Conservation (phyloP, 371 early-diverging fungal genomes). For the Mucor sp. region DNA sequence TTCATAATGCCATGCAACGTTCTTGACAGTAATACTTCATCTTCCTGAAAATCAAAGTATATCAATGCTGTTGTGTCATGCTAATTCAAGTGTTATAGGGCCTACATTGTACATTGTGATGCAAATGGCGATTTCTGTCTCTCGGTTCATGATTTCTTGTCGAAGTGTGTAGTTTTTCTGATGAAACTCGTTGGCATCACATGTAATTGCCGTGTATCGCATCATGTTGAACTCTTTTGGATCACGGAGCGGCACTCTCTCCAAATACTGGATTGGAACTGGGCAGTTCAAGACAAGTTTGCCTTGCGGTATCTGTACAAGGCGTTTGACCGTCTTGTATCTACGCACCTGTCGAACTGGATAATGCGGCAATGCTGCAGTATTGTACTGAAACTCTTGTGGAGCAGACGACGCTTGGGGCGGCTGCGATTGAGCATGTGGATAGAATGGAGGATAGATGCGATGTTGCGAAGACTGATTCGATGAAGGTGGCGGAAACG, state of each 20-base stretch:
- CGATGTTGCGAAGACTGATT: not conserved
- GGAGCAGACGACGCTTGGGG: not conserved
- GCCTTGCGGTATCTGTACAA: slow-evolving; percentile 65
- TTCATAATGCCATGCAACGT: slow-evolving; percentile 85
- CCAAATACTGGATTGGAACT: slow-evolving; percentile 64
- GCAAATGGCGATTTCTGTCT: slow-evolving; percentile 85
- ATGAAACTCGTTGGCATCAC: slow-evolving; percentile 78
- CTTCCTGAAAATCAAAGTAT: slow-evolving; percentile 59
- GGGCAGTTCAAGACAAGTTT: slow-evolving; percentile 77
- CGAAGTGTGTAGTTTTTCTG: slow-evolving; percentile 78
- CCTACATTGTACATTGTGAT: slow-evolving; percentile 91
- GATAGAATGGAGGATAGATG: not conserved
- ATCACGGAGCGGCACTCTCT: slow-evolving; percentile 53
- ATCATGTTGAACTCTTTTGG: slow-evolving; percentile 70
- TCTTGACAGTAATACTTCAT: slow-evolving; percentile 82
- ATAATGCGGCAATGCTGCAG: not conserved
- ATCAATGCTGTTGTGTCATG: not conserved
- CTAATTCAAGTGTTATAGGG: no score
- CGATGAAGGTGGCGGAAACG: not conserved
- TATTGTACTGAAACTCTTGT: not conserved
- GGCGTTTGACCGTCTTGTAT: slow-evolving; percentile 43
- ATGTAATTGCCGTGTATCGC: slow-evolving; percentile 80
- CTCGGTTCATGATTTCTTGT: slow-evolving; percentile 66
- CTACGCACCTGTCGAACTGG: slow-evolving; percentile 39
- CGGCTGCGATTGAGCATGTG: not conserved